A percentile compares a stretch with the other conserved stretches of the same genome.
These are phyloP conservation scores for Fraxinus albicans DNA, from an alignment of 305 asterid species.

Conservation along the genomic window DNA sequence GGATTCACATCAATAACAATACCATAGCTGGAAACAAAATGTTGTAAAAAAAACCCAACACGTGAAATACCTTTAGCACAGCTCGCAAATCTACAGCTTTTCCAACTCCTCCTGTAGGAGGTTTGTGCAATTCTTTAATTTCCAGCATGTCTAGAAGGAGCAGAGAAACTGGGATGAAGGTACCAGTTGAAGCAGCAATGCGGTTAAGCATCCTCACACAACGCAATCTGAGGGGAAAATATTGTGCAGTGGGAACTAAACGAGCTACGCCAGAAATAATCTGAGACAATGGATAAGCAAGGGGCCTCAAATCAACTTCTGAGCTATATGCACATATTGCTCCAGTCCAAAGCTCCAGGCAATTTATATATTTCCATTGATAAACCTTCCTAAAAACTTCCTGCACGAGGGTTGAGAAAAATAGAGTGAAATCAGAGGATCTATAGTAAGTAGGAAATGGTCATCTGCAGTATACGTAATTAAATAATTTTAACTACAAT, in stretches of 20 bases:
- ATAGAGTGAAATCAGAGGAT: not conserved
- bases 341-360: constrained; percentile 96
- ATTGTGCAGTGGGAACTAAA: constrained; percentile 82
- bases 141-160: constrained; percentile 85
- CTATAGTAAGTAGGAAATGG: not conserved
- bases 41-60: constrained; percentile 2
- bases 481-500: not conserved
- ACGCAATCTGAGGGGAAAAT: constrained; percentile 85
- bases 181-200: constrained; percentile 72
- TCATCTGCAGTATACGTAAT: not conserved
- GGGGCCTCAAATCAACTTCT: constrained; percentile 72
- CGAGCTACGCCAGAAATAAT: constrained; percentile 88
- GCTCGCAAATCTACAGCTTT: constrained; percentile 74
- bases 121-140: constrained; percentile 79
- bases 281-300: constrained; percentile 89
- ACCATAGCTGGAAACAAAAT: not conserved
- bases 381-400: constrained; percentile 82
- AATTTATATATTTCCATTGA: constrained; percentile 88
- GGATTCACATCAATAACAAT: constrained; percentile 2
- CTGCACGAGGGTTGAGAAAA: constrained; percentile 34
- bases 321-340: constrained; percentile 74
- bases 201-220: constrained; percentile 90
- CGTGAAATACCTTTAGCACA: constrained; percentile 58
- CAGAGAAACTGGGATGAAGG: constrained; percentile 77
- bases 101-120: constrained; percentile 93